phyloP scores from a whole-genome alignment of 768 basidiomycete genomes.

The Pseudohyphozyma bogoriensis region DNA sequence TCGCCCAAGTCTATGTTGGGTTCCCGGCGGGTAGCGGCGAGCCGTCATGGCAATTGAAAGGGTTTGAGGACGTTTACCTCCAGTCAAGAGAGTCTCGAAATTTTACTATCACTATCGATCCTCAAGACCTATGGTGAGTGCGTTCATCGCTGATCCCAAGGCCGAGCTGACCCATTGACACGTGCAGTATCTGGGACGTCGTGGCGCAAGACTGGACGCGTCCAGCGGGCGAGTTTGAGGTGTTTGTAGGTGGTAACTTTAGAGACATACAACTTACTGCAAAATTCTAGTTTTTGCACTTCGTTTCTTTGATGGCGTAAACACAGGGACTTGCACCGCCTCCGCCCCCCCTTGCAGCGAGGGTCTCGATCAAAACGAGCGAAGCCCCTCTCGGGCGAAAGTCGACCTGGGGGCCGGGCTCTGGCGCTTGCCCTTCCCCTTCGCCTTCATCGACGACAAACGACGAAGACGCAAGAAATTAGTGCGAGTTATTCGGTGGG shows the following conservation, averaged over 20 bases:
- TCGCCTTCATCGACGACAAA: too few relatives aligned
- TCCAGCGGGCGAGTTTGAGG: constrained; percentile 23
- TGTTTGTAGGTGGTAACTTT: constrained; percentile 30
- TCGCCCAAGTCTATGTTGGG: constrained; percentile 28
- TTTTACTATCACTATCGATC: background rate
- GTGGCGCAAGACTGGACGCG: constrained; percentile 19
- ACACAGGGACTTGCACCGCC: too few relatives aligned
- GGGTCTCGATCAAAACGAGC: too few relatives aligned
- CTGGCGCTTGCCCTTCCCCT: too few relatives aligned
- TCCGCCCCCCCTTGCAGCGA: too few relatives aligned
- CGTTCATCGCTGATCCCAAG: background rate
- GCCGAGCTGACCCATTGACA: background rate
- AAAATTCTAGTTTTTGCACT: too few relatives aligned
- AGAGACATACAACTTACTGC: too few relatives aligned
- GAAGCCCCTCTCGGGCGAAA: too few relatives aligned
- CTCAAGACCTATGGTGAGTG: background rate
- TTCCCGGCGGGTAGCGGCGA: background rate
- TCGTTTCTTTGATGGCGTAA: too few relatives aligned
- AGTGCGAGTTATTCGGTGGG: too few relatives aligned
- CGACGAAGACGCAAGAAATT: too few relatives aligned
- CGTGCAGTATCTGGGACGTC: constrained; percentile 1
- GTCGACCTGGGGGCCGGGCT: too few relatives aligned
- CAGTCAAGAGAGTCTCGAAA: background rate
- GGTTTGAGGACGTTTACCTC: background rate
- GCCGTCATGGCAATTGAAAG: background rate